These are phyloP conservation scores for Yamadazyma nakazawae DNA, from an alignment of 805 yeast genomes.

Conservation along the genomic window DNA sequence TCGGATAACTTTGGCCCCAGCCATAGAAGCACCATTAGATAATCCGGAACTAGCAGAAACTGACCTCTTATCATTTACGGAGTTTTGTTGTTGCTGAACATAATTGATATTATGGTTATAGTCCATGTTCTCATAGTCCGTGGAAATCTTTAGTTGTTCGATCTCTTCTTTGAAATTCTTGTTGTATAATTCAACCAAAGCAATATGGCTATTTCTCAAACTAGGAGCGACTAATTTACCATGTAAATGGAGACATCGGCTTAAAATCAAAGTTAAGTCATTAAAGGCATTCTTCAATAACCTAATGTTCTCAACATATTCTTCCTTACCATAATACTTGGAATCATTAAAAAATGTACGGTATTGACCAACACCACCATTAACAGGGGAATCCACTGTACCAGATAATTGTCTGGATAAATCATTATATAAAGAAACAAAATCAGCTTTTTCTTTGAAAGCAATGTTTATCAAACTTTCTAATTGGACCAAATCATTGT, in stretches of 20 bases:
- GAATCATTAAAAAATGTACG: conserved; percentile 57
- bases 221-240: conserved; percentile 56
- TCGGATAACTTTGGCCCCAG: conserved; percentile 22
- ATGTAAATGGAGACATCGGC: conserved; percentile 66
- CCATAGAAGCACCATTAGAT: conserved; percentile 14
- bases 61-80: conserved; percentile 20
- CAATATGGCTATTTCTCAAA: conserved; percentile 63
- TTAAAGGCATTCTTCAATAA: conserved; percentile 53
- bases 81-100: conserved; percentile 12
- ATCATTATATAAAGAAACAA: conserved; percentile 52
- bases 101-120: conserved; percentile 23
- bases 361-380: conserved; percentile 88
- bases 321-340: conserved; percentile 30
- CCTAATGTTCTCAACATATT: conserved; percentile 27
- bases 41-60: conserved; percentile 14
- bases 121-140: conserved; percentile 27
- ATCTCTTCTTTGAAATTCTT: conserved; percentile 71
- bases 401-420: conserved; percentile 73
- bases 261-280: conserved; percentile 64
- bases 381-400: conserved; percentile 88
- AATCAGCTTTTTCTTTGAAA: conserved; percentile 48
- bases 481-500: conserved; percentile 65
- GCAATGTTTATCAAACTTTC: conserved; percentile 59
- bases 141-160: conserved; percentile 32
- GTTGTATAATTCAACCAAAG: conserved; percentile 58